A percentile compares a stretch with the other conserved stretches of the same genome.
phyloP scores from a whole-genome alignment of 176 grass and related monocot genomes.

The Pharus latifolius region DNA sequence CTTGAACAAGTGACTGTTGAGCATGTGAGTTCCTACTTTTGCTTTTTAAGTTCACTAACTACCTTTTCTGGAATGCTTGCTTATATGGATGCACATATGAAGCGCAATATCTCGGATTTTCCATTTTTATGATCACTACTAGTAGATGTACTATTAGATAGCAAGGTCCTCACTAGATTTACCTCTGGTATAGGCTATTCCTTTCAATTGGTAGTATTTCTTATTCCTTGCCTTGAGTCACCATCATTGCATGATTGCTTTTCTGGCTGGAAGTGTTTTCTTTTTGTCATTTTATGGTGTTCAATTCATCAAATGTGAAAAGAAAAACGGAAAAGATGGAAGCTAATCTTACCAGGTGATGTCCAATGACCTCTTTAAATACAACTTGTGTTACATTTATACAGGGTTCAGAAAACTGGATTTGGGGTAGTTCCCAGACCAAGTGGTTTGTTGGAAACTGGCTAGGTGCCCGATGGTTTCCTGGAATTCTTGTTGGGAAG shows the following conservation, averaged over 20 bases:
- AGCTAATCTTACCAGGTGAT: neutral
- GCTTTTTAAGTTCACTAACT: neutral
- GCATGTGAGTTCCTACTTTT: conserved; percentile 29
- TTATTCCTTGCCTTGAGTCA: no score
- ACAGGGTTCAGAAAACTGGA: no score
- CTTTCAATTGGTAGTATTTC: no score
- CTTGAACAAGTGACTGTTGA: conserved; percentile 46
- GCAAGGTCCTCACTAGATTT: no score
- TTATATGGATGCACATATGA: neutral
- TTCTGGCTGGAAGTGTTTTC: neutral
- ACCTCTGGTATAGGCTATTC: no score
- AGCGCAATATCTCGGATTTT: neutral
- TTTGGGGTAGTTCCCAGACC: no score
- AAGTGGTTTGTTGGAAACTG: no score
- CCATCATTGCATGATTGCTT: no score
- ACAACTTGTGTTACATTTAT: neutral
- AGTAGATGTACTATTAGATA: neutral
- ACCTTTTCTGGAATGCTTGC: neutral
- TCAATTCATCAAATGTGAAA: conserved; percentile 4
- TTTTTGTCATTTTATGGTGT: neutral
- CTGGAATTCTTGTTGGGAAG: no score
- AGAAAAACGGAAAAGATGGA: neutral
- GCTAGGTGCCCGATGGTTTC: no score
- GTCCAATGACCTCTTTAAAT: neutral
- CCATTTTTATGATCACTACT: neutral